Percentiles rank a stretch among this genome's conserved stretches.
phyloP scores from a whole-genome alignment of 768 basidiomycete species.

The Tulasnella sp. region DNA sequence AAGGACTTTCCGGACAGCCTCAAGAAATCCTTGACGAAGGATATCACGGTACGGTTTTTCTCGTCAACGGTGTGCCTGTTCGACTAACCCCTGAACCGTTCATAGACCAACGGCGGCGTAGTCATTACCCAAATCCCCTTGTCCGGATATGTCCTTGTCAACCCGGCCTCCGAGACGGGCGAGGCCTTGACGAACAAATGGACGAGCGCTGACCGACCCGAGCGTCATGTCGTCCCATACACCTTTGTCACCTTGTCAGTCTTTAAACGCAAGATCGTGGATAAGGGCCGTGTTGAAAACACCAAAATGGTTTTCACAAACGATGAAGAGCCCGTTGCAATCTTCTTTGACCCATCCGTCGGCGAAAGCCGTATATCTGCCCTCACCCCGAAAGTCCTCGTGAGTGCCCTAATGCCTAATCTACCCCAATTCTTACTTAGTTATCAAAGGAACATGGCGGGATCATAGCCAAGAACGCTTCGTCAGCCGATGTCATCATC shows the following conservation, averaged over 20 bases:
- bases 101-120: background rate
- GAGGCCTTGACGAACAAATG: background rate
- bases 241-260: slow-evolving; percentile 3
- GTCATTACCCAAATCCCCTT: background rate
- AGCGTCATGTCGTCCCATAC: background rate
- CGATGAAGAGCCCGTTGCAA: background rate
- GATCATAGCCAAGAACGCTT: background rate
- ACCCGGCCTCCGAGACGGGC: background rate
- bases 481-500: background rate
- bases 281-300: background rate
- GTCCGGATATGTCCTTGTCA: background rate
- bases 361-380: background rate
- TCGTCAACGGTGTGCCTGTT: background rate
- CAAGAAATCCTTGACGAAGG: background rate
- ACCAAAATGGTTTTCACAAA: background rate
- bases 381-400: background rate
- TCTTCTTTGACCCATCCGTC: background rate
- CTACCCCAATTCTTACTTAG: background rate
- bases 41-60: background rate
- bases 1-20: slow-evolving; percentile 1
- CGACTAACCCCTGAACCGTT: background rate
- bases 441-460: background rate
- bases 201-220: background rate
- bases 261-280: background rate
- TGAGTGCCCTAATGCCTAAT: background rate